These are phyloP conservation scores for Xylaria acuta DNA, from an alignment of 495 filamentous ascomycete genomes.

Conservation along the genomic window DNA sequence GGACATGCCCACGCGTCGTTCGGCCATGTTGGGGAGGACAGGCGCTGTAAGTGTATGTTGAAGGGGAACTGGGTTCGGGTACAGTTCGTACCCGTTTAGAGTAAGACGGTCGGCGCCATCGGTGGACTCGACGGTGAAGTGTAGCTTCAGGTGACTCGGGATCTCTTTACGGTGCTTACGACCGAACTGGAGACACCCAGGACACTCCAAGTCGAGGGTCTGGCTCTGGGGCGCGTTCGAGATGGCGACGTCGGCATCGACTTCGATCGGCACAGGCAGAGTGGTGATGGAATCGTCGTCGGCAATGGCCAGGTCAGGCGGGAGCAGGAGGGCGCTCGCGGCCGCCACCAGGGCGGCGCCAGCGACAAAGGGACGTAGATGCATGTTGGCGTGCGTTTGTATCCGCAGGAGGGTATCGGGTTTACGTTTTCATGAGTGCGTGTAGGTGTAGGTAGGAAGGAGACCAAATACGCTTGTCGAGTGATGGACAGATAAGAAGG, in stretches of 20 bases:
- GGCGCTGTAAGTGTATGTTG: constrained; percentile 38
- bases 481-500: constrained; percentile 20
- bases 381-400: constrained; percentile 32
- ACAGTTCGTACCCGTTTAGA: constrained; percentile 54
- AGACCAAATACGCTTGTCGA: not conserved
- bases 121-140: constrained; percentile 45
- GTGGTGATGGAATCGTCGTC: constrained; percentile 35
- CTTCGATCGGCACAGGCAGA: constrained; percentile 37
- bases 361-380: constrained; percentile 38
- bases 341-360: constrained; percentile 43
- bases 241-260: constrained; percentile 24
- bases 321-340: constrained; percentile 41
- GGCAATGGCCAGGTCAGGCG: constrained; percentile 34
- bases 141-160: constrained; percentile 49
- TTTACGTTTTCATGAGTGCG: constrained; percentile 34
- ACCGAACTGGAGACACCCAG: constrained; percentile 46
- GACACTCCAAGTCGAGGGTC: constrained; percentile 49
- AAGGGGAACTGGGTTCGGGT: constrained; percentile 45
- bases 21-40: constrained; percentile 27
- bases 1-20: constrained; percentile 29
- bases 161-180: constrained; percentile 36
- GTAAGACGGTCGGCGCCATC: constrained; percentile 44
- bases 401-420: constrained; percentile 24
- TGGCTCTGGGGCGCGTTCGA: constrained; percentile 29
- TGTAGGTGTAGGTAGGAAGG: constrained; percentile 7